A percentile compares a stretch with the other conserved stretches of the same genome.
Conservation (phyloP, 805 yeast genomes). For the Candida suzukii region DNA sequence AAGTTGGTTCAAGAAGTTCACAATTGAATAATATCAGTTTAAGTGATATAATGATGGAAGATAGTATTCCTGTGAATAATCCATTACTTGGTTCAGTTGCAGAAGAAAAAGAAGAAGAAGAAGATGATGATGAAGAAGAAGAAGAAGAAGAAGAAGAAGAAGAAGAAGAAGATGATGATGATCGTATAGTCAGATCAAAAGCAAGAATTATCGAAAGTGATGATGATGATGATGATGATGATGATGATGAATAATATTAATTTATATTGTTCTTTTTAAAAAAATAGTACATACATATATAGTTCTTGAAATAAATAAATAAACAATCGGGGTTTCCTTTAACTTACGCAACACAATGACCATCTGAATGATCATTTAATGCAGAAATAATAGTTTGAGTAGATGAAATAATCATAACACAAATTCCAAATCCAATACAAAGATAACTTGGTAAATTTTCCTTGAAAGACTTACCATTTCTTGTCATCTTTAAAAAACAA, state of each 20-base stretch:
- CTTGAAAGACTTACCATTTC: slow-evolving; percentile 28
- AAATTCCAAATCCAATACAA: slow-evolving; percentile 65
- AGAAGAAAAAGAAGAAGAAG: not conserved
- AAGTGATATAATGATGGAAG: not conserved
- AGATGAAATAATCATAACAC: slow-evolving; percentile 78
- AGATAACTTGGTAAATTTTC: slow-evolving; percentile 51
- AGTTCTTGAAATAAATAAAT: too few relatives aligned
- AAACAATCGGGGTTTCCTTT: not conserved
- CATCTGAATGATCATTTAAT: slow-evolving; percentile 29
- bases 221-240: too few relatives aligned
- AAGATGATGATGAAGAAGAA: not conserved
- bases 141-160: slow-evolving; percentile 2
- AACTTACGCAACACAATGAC: slow-evolving; percentile 37
- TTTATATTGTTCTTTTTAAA: too few relatives aligned
- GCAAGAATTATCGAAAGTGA: slow-evolving; percentile 8
- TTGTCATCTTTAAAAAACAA: slow-evolving; percentile 66
- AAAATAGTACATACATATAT: too few relatives aligned
- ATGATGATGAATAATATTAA: too few relatives aligned
- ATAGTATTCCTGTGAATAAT: not conserved
- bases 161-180: not conserved
- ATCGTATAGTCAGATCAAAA: slow-evolving; percentile 2
- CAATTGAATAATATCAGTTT: not conserved
- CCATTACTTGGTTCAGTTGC: not conserved
- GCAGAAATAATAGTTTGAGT: slow-evolving; percentile 56
- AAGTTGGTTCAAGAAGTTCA: not conserved